These are phyloP conservation scores for Citrus inodora DNA, from an alignment of 345 rosid species.

Conservation along the genomic window DNA sequence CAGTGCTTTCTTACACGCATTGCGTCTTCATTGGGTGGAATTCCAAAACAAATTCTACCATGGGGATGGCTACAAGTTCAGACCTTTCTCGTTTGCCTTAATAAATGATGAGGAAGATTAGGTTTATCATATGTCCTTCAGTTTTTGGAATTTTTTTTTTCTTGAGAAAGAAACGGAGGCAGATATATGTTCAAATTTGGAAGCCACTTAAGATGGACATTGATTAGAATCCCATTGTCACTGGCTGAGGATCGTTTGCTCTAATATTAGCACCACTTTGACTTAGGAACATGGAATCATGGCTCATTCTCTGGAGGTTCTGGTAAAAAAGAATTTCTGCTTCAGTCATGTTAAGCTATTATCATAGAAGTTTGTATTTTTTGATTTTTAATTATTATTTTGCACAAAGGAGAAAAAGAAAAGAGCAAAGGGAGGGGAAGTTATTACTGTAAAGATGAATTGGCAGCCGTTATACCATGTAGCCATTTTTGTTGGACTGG, in stretches of 20 bases:
- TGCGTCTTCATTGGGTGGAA: slow-evolving; percentile 99
- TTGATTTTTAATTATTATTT: not conserved
- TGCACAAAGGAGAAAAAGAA: slow-evolving; percentile 2
- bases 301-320: slow-evolving; percentile 20
- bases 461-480: slow-evolving; percentile 18
- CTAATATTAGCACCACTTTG: slow-evolving; percentile 17
- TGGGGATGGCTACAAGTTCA: slow-evolving; percentile 96
- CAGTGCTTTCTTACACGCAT: slow-evolving; percentile 91
- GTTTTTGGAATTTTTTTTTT: slow-evolving; percentile 1
- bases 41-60: slow-evolving; percentile 85
- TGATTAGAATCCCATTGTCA: not conserved
- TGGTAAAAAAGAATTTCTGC: slow-evolving; percentile 16
- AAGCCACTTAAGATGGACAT: slow-evolving; percentile 13
- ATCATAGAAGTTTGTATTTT: slow-evolving; percentile 4
- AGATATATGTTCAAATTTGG: slow-evolving; percentile 4
- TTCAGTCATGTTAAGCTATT: not conserved
- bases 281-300: slow-evolving; percentile 23
- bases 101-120: slow-evolving; percentile 68
- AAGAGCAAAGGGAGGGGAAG: not conserved
- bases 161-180: slow-evolving; percentile 1
- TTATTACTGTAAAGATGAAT: slow-evolving; percentile 31
- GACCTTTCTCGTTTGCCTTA: slow-evolving; percentile 73
- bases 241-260: slow-evolving; percentile 13
- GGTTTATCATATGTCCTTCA: slow-evolving; percentile 9
- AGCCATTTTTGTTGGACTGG: not conserved